Evolutionary conservation across 2,329 filamentous ascomycete genomes (phyloP).

Genomic region (Camptophora hylomeconis): DNA sequence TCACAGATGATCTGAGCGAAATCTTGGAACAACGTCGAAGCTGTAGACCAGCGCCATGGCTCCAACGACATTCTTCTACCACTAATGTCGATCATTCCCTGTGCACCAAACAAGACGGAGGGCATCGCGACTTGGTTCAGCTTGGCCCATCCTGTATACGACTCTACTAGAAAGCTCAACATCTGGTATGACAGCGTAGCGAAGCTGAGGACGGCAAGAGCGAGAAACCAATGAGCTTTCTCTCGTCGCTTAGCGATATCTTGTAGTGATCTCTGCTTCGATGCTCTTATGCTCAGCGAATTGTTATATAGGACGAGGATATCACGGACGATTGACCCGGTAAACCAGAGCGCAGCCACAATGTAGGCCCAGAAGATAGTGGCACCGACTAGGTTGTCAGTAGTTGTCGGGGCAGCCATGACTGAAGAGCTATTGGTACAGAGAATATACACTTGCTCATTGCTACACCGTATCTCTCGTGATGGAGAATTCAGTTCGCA

Average conservation of each 20-base stretch:
- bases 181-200: slow-evolving; percentile 10
- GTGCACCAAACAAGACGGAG: too few relatives aligned
- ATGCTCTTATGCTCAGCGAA: neutral
- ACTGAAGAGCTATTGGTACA: too few relatives aligned
- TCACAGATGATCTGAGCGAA: slow-evolving; percentile 7
- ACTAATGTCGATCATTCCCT: too few relatives aligned
- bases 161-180: slow-evolving; percentile 11
- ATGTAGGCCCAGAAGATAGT: slow-evolving; percentile 10
- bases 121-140: too few relatives aligned
- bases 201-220: slow-evolving; percentile 8
- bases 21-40: slow-evolving; percentile 8
- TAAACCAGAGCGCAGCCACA: slow-evolving; percentile 5
- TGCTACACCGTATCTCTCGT: too few relatives aligned
- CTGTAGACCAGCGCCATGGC: slow-evolving; percentile 9
- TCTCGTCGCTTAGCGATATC: neutral
- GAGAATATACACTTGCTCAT: too few relatives aligned
- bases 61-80: too few relatives aligned
- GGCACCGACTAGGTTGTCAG: slow-evolving; percentile 6
- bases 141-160: slow-evolving; percentile 7
- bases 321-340: slow-evolving; percentile 4
- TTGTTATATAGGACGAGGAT: slow-evolving; percentile 1
- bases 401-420: neutral
- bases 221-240: slow-evolving; percentile 2
- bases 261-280: neutral
- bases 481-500: too few relatives aligned